Evolutionary conservation across 352 stramenopile species (phyloP), one percentile per base, ranked within the genome.

Genomic region (Phytophthora crassamura): DNA sequence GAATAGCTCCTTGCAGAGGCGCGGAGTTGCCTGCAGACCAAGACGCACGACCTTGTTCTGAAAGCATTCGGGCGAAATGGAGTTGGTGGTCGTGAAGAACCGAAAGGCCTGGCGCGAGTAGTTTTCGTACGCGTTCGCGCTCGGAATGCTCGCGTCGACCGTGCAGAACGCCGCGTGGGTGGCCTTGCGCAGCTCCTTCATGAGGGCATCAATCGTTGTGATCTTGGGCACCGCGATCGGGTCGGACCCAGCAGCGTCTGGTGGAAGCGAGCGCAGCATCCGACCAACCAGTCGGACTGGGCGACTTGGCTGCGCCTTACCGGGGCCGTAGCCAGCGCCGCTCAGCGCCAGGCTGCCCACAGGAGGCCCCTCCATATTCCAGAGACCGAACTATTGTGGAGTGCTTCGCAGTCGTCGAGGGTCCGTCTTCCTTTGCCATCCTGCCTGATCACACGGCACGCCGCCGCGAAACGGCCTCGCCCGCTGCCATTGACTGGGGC

Each of bases 61-160:
- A 48, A 94, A 94, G 3, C 69, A 80, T 52, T 92, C 80, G 4
- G 74, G 67, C 0, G 80, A 86, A 63, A 94, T 91, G 15, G 73
- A 78, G 58, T 90, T 91, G 12, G 77, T 90, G 11, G 80, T 89
- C 40, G 86, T 94, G 60, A 93, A 94, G 61, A 81, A 89, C 10
- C 77, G 77, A 41, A 94, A 94, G 4, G 86, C 86, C 35, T 90
- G 83, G 40, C 82, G 71, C 25, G 66, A 81, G 47, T 74, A 87
- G 49, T 91, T 87, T 15, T 89, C 80, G 47, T 91, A 84, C 9
- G 70, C 51, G 16, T 54, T 86, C 3, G 56, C 74, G 7, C 69
- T 77, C 7, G 67, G 32, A 15, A 86, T 71, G 15, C 36, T 78
- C 4, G 68, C 53, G 43, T 87, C 75, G 1, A 78, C 47, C 3